These are phyloP conservation scores for Phytophthora cryptogea DNA, from an alignment of 352 stramenopile species.

Conservation along the genomic window DNA sequence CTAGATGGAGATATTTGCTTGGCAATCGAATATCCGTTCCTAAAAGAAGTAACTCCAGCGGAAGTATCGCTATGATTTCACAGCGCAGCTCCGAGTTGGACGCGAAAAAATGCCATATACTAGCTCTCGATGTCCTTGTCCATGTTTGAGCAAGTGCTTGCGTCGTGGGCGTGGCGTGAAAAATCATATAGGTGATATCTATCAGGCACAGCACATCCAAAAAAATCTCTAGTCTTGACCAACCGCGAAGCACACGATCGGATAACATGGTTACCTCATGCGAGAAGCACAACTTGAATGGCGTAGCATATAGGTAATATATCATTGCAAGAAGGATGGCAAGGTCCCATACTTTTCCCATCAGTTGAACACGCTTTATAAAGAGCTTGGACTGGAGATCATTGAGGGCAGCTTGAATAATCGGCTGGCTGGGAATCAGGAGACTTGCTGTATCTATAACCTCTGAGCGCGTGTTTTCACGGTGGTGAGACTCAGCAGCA, in stretches of 20 bases:
- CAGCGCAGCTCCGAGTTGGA: conserved; percentile 33
- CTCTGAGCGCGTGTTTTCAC: not conserved
- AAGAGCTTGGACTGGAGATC: conserved; percentile 34
- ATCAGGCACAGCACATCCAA: conserved; percentile 46
- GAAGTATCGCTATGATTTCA: conserved; percentile 45
- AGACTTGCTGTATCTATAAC: conserved; percentile 3
- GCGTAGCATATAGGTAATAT: conserved; percentile 41
- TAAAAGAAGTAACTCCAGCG: conserved; percentile 44
- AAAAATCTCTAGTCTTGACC: conserved; percentile 48
- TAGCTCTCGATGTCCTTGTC: not conserved
- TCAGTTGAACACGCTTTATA: conserved; percentile 33
- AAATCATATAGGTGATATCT: conserved; percentile 36
- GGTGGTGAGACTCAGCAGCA: too few relatives aligned
- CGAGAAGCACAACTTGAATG: conserved; percentile 58
- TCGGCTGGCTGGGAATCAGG: conserved; percentile 9
- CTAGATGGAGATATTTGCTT: not conserved
- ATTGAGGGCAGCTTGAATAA: conserved; percentile 5
- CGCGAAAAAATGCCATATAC: not conserved
- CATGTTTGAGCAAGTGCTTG: not conserved
- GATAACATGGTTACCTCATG: conserved; percentile 38
- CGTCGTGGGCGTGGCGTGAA: not conserved
- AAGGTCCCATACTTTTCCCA: conserved; percentile 52
- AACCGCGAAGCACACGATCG: conserved; percentile 23
- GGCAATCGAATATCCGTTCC: conserved; percentile 2
- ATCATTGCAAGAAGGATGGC: conserved; percentile 41